A percentile compares a stretch with the other conserved stretches of the same genome.
These are phyloP conservation scores for Anisodus tanguticus DNA, from an alignment of 257 asterid species.

Conservation along the genomic window DNA sequence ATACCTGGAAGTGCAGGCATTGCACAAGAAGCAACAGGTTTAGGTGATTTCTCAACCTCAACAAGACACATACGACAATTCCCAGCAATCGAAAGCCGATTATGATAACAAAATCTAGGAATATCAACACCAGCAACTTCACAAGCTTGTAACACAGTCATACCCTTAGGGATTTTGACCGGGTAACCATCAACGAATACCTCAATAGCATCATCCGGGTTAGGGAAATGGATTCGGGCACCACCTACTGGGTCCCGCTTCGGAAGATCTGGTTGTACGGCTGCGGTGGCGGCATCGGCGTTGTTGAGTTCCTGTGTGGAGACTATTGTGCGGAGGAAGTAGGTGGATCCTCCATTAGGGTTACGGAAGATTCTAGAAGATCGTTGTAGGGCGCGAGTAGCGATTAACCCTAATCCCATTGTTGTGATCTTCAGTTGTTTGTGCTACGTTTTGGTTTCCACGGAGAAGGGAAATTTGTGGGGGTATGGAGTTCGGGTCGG, in stretches of 20 bases:
- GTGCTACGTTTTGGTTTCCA: slow-evolving; percentile 27
- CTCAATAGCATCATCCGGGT: slow-evolving; percentile 88
- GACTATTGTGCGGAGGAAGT: slow-evolving; percentile 68
- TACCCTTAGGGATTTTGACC: slow-evolving; percentile 89
- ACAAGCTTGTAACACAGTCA: slow-evolving; percentile 97
- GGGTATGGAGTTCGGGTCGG: slow-evolving; percentile 27
- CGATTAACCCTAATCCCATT: slow-evolving; percentile 78
- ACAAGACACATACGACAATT: slow-evolving; percentile 98
- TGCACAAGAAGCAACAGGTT: slow-evolving; percentile 97
- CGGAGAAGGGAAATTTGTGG: slow-evolving; percentile 31
- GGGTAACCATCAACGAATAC: slow-evolving; percentile 92
- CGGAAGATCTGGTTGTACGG: slow-evolving; percentile 57
- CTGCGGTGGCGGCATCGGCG: slow-evolving; percentile 65
- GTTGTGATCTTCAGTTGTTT: background rate
- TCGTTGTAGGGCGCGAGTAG: slow-evolving; percentile 67
- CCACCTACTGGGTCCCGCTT: slow-evolving; percentile 48
- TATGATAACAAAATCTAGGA: slow-evolving; percentile 88
- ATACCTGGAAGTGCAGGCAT: slow-evolving; percentile 97
- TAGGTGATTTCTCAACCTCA: slow-evolving; percentile 96
- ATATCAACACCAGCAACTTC: slow-evolving; percentile 89
- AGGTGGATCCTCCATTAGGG: slow-evolving; percentile 31
- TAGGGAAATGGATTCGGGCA: slow-evolving; percentile 76
- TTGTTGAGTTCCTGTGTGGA: slow-evolving; percentile 82
- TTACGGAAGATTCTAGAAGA: slow-evolving; percentile 50
- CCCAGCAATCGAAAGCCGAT: slow-evolving; percentile 87